Percentiles rank a stretch among this genome's conserved stretches.
phyloP scores from a whole-genome alignment of 73 alveolate species.

The Diophrys appendiculata region DNA sequence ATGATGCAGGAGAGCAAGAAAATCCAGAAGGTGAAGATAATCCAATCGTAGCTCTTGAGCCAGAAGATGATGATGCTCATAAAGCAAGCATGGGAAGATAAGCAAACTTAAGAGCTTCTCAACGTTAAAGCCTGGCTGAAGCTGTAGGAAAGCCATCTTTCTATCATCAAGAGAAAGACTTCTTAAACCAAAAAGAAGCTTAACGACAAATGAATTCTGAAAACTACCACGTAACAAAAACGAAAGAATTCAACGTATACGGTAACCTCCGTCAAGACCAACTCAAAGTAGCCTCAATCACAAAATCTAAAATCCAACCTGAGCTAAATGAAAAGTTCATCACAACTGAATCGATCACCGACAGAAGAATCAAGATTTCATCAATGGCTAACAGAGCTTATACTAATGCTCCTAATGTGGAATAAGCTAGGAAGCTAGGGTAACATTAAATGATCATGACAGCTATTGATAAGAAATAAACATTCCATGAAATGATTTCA shows the following conservation, averaged over 20 bases:
- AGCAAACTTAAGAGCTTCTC: too few relatives aligned
- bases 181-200: slow-evolving; percentile 30
- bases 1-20: slow-evolving; percentile 15
- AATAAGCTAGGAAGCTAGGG: slow-evolving; percentile 94
- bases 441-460: slow-evolving; percentile 90
- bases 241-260: slow-evolving; percentile 73
- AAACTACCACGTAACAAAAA: slow-evolving; percentile 67
- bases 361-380: slow-evolving; percentile 91
- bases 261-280: slow-evolving; percentile 77
- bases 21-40: slow-evolving; percentile 46
- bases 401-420: slow-evolving; percentile 93
- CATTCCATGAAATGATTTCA: slow-evolving; percentile 91
- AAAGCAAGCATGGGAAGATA: too few relatives aligned
- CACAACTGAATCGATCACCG: slow-evolving; percentile 93
- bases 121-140: too few relatives aligned
- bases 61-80: slow-evolving; percentile 68
- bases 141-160: too few relatives aligned
- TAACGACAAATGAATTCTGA: slow-evolving; percentile 50
- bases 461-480: slow-evolving; percentile 92
- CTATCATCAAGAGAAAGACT: slow-evolving; percentile 52
- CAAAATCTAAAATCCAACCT: slow-evolving; percentile 78
- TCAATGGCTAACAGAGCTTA: slow-evolving; percentile 94
- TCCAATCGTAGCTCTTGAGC: slow-evolving; percentile 76
- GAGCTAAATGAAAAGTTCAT: slow-evolving; percentile 95
- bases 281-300: slow-evolving; percentile 58